phyloP scores from a whole-genome alignment of 2,329 filamentous ascomycete genomes.

The Aspergillus ustus region DNA sequence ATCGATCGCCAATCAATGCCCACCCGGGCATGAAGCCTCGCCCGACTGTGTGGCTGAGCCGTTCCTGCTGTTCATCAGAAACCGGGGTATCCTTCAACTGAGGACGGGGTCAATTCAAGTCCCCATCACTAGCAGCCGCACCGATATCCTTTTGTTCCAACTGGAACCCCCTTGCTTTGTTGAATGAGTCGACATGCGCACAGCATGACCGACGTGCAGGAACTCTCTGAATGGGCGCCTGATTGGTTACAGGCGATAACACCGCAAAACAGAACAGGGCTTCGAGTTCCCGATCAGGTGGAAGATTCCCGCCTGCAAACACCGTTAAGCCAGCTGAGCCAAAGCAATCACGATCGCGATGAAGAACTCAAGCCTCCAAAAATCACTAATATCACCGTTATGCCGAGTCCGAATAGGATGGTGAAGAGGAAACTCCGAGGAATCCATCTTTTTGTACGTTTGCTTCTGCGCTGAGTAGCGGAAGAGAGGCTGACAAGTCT shows the following conservation, averaged over 20 bases:
- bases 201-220: neutral
- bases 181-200: neutral
- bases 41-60: no score
- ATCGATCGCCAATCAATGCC: no score
- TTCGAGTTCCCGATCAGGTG: neutral
- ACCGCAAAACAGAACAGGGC: no score
- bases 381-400: neutral
- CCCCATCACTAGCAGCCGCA: no score
- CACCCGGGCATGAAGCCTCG: no score
- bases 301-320: neutral
- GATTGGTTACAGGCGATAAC: neutral
- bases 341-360: neutral
- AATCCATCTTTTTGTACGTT: constrained; percentile 6
- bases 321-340: neutral
- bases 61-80: no score
- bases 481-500: no score
- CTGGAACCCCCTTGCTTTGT: no score
- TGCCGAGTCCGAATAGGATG: neutral
- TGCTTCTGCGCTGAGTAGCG: no score
- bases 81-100: no score
- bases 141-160: no score
- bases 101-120: no score
- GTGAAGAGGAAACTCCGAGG: constrained; percentile 3
- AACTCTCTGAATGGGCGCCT: neutral
- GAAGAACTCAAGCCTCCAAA: neutral